phyloP scores from a whole-genome alignment of 805 yeast genomes.

The Kuraishia capsulata region DNA sequence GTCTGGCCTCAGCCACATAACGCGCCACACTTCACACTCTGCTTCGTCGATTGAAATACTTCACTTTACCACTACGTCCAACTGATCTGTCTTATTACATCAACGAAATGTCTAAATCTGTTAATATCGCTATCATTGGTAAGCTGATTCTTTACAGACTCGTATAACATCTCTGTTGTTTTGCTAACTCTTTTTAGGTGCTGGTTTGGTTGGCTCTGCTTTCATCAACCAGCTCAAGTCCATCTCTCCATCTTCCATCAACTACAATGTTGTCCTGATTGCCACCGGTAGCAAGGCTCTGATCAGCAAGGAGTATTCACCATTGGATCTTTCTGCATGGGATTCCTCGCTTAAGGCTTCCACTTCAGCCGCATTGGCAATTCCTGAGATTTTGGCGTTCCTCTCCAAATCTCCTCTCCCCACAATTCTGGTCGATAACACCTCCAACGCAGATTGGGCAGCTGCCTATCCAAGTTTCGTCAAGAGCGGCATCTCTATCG shows the following conservation, averaged over 20 bases:
- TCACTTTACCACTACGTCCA: no score
- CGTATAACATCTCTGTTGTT: not conserved
- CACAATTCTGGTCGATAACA: constrained; percentile 85
- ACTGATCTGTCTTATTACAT: no score
- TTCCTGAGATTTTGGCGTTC: constrained; percentile 50
- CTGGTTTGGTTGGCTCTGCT: constrained; percentile 95
- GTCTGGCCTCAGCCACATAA: no score
- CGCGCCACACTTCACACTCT: no score
- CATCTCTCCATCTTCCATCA: constrained; percentile 43
- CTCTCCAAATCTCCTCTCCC: constrained; percentile 64
- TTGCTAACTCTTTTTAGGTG: constrained; percentile 31
- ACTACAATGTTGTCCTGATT: constrained; percentile 70
- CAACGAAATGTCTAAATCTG: constrained; percentile 45
- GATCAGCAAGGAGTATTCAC: constrained; percentile 57
- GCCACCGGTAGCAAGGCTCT: constrained; percentile 70
- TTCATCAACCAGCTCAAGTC: constrained; percentile 72
- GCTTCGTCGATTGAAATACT: no score
- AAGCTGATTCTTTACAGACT: no score
- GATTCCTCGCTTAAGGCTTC: constrained; percentile 35
- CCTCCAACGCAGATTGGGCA: constrained; percentile 77
- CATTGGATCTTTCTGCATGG: constrained; percentile 61
- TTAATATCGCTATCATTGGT: constrained; percentile 68
- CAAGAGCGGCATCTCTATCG: constrained; percentile 76
- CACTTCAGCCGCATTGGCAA: constrained; percentile 38
- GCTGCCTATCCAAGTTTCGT: constrained; percentile 68